phyloP scores from a whole-genome alignment of 2,329 filamentous ascomycete genomes.

The Venturia pyrina region DNA sequence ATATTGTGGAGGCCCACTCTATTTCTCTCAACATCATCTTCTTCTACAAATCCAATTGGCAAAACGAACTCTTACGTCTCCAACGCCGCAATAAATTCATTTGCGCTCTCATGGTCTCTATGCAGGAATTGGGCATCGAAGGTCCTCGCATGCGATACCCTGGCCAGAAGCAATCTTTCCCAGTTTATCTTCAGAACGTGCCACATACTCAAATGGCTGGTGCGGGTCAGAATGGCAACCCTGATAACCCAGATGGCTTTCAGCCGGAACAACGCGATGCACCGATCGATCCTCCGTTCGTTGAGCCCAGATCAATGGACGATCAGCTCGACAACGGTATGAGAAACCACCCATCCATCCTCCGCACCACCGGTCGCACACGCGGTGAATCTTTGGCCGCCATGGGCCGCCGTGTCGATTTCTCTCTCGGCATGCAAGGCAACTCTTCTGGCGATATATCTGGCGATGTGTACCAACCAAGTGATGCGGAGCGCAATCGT shows the following conservation, averaged over 20 bases:
- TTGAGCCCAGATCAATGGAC: not conserved
- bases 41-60: slow-evolving; percentile 96
- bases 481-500: slow-evolving; percentile 34
- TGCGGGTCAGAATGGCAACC: slow-evolving; percentile 31
- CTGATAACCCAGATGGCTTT: slow-evolving; percentile 26
- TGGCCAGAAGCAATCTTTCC: slow-evolving; percentile 56
- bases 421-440: slow-evolving; percentile 57
- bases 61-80: slow-evolving; percentile 85
- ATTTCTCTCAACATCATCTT: slow-evolving; percentile 88
- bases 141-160: slow-evolving; percentile 66
- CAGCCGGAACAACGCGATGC: not conserved
- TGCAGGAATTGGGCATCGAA: slow-evolving; percentile 76
- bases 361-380: slow-evolving; percentile 27
- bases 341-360: slow-evolving; percentile 3
- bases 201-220: slow-evolving; percentile 35
- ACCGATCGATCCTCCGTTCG: slow-evolving; percentile 9
- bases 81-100: slow-evolving; percentile 91
- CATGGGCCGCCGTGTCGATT: slow-evolving; percentile 56
- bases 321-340: not conserved
- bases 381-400: slow-evolving; percentile 48
- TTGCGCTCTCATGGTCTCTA: slow-evolving; percentile 77
- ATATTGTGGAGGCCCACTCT: slow-evolving; percentile 72
- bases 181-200: slow-evolving; percentile 51
- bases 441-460: slow-evolving; percentile 48
- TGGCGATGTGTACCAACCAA: slow-evolving; percentile 51